Evolutionary conservation across 371 early-diverging fungal genomes (phyloP).

Genomic region (Rhizomucor pusillus): DNA sequence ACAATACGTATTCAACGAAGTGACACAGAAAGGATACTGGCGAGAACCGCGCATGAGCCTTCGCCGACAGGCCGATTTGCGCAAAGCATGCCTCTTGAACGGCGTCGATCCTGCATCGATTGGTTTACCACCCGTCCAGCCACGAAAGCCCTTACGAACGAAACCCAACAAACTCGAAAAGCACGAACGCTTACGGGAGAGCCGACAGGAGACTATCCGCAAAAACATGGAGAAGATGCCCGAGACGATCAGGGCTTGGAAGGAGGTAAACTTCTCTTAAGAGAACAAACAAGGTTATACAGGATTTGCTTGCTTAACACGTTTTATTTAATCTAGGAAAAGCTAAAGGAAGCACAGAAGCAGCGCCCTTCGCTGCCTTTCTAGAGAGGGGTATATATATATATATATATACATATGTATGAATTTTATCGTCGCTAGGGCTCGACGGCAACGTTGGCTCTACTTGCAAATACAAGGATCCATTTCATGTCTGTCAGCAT

Average conservation of each 20-base stretch:
- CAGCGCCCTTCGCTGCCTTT: constrained; percentile 50
- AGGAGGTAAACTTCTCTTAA: constrained; percentile 36
- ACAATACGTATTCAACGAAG: constrained; percentile 45
- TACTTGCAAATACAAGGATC: constrained; percentile 75
- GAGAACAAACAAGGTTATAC: not conserved
- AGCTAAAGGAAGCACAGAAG: constrained; percentile 45
- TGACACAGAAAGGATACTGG: constrained; percentile 53
- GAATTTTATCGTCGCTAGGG: not conserved
- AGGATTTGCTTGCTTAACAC: not conserved
- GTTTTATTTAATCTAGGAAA: constrained; percentile 28
- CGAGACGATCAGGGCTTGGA: constrained; percentile 49
- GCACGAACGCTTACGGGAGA: constrained; percentile 59
- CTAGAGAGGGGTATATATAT: constrained; percentile 24
- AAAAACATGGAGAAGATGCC: constrained; percentile 50
- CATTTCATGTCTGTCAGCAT: constrained; percentile 85
- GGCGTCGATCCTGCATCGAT: constrained; percentile 51
- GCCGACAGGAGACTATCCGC: constrained; percentile 44
- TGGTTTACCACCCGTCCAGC: constrained; percentile 38
- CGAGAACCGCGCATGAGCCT: constrained; percentile 51
- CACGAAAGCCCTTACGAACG: constrained; percentile 39
- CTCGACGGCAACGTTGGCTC: constrained; percentile 23
- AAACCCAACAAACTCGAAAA: constrained; percentile 66
- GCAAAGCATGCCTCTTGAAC: constrained; percentile 58
- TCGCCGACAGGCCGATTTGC: constrained; percentile 58
- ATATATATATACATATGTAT: not conserved